Evolutionary conservation across 257 asterid genomes (phyloP).

Genomic region (Jacaranda mimosifolia): DNA sequence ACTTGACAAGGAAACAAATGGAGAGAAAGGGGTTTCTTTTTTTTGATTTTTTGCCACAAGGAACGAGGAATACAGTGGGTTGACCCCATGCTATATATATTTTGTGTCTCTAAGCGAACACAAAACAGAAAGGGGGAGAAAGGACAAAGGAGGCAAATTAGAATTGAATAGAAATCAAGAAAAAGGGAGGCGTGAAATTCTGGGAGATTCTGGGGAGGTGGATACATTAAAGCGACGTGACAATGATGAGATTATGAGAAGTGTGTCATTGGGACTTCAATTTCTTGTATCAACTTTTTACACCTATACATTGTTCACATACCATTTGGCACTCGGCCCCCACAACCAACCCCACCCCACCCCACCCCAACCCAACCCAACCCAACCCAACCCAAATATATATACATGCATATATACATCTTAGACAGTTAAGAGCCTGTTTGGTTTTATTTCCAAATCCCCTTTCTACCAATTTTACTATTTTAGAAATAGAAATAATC

Average conservation of each 20-base stretch:
- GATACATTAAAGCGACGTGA: slow-evolving; percentile 54
- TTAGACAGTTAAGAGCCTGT: no score
- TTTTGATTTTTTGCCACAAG: slow-evolving; percentile 17
- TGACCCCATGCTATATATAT: slow-evolving; percentile 41
- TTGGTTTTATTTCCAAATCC: no score
- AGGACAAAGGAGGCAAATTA: slow-evolving; percentile 1
- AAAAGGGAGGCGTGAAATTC: slow-evolving; percentile 48
- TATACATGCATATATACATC: no score
- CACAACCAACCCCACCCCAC: slow-evolving; percentile 3
- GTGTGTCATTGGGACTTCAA: slow-evolving; percentile 48
- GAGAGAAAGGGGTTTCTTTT: slow-evolving; percentile 15
- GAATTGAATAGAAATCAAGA: slow-evolving; percentile 32
- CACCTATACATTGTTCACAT: slow-evolving; percentile 7
- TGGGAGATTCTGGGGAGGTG: slow-evolving; percentile 45
- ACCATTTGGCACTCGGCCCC: slow-evolving; percentile 25
- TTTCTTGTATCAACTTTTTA: slow-evolving; percentile 35
- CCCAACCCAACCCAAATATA: slow-evolving; percentile 29
- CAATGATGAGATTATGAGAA: slow-evolving; percentile 65
- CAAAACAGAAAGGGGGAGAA: slow-evolving; percentile 9
- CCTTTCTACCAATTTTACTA: no score
- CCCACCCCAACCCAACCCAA: slow-evolving; percentile 29
- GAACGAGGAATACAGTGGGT: slow-evolving; percentile 30
- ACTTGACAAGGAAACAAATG: slow-evolving; percentile 52
- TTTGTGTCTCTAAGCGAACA: not conserved
- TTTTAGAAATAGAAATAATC: no score